Evolutionary conservation across 2,329 filamentous ascomycete species (phyloP), one percentile per base, ranked within the genome.

Genomic region (Pseudogymnoascus sp.): DNA sequence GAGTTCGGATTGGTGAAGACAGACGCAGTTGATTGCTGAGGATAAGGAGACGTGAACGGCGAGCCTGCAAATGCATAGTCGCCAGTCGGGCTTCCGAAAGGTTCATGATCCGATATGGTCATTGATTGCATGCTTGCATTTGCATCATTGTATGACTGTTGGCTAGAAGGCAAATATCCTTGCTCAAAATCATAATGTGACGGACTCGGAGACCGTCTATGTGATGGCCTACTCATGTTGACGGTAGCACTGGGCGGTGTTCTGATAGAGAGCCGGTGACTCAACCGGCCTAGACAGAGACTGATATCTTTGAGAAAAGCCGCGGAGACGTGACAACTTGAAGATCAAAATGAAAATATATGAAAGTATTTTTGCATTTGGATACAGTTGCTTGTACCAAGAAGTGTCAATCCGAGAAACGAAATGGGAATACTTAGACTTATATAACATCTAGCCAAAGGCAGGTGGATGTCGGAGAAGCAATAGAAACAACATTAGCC

Each of bases 371-470:
- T 57, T 57, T 34, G 28, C 25, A 57, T 34, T 4, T 19, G 5
- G 16, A 57, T 36, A 57, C 2, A 57, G 16, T 34, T 57, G 51
- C 4, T 34, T 34, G 51, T 34, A 21, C 28, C 28, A 57, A 34
- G 10, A 57, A 34, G 34, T 34, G 28, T 57, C n/a, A 57, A 57
- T 57, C 16, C 51, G 51, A 57, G 28, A 57, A 19, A 57, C 28
- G 51, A 57, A 57, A 57, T 34, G 51, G 51, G 28, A 57, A 57
- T 57, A 57, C 51, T 57, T 16, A 57, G 13, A 57, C n/a, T 57
- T 57, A 28, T 57, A 57, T 57, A 57, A 34, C 51, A 57, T 57
- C 28, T 16, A 54, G 48, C 25, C 48, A 54, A 16, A 54, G 21
- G 48, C 28, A 57, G 8, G 28, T 57, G 28, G 51, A 57, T 34